Base-by-base conservation (phyloP, 805 yeast genomes). In the Lipomyces spencermartinsiae region DNA sequence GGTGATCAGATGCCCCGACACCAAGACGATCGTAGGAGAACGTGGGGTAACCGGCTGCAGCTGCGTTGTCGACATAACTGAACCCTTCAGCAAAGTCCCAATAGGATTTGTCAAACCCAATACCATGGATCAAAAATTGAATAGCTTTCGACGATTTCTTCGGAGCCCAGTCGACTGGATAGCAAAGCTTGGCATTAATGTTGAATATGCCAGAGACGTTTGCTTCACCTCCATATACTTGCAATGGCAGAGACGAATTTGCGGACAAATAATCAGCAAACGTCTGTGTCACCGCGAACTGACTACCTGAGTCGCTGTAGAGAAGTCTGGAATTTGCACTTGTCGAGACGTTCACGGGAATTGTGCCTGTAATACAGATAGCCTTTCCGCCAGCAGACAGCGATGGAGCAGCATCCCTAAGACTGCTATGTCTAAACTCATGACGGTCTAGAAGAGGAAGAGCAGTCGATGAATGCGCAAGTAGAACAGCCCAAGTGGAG, bases 61-160 rank as follows among this genome's bases (percentile, higher is more conserved):
- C 33, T 22, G 57, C 57, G 29, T 3, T 25, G 29, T 1, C 29
- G 12, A 54, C 29, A 16, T 54, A n/a, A 16, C 33, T 22, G 33
- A n/a, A 16, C 25, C 22, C 25, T 25, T 19, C 33, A 1, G 29
- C 33, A 14, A 22, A 54, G 33, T 54, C 57, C n/a, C 57, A 54
- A 22, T 54, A 54, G 8, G 57, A 22, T 25, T 29, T 54, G 33
- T 54, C 57, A 1, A 8, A 54, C 57, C 12, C 25, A 29, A 54
- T 54, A 5, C 57, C 57, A 54, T 22, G 57, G 29, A 54, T 54
- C 57, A 54, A 54, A 25, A 54, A 54, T 25, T 54, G 57, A 16
- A 54, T 19, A 10, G 57, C 5, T 29, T 29, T 29, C 5, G 49
- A 39, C 49, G 16, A 12, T 39, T 39, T 39, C 1, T 7, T 4